phyloP scores from a whole-genome alignment of 2,329 filamentous ascomycete genomes.

The Pseudocercospora eumusae region DNA sequence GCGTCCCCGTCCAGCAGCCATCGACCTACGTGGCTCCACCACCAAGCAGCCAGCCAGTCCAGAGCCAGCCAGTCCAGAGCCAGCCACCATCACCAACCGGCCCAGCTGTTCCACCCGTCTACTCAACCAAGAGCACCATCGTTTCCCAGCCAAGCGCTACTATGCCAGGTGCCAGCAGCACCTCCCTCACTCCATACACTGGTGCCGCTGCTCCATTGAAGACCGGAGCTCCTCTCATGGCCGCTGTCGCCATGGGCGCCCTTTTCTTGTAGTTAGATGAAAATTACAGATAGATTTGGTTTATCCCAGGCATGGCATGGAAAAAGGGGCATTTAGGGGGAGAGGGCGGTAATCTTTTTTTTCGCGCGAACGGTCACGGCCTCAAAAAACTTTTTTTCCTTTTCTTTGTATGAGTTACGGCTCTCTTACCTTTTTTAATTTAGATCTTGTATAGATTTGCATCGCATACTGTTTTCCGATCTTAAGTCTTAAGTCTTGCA shows the following conservation, averaged over 20 bases:
- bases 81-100: not conserved
- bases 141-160: conserved; percentile 9
- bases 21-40: conserved; percentile 8
- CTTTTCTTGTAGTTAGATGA: conserved; percentile 22
- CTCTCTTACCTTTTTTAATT: not conserved
- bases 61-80: conserved; percentile 12
- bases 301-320: not conserved
- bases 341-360: no score
- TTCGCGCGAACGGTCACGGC: not conserved
- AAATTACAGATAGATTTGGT: not conserved
- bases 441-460: conserved; percentile 5
- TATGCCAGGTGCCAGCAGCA: not conserved
- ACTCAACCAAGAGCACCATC: conserved; percentile 9
- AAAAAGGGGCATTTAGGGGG: not conserved
- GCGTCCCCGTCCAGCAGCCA: conserved; percentile 3
- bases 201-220: conserved; percentile 18
- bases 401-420: conserved; percentile 5
- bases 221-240: conserved; percentile 15
- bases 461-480: no score
- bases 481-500: no score
- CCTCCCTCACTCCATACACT: conserved; percentile 15
- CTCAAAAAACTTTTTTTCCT: not conserved
- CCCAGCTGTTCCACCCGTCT: not conserved
- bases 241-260: conserved; percentile 15
- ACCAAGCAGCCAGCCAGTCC: conserved; percentile 8